These are phyloP conservation scores for Paramecium biaurelia DNA, from an alignment of 73 alveolate species.

Conservation along the genomic window DNA sequence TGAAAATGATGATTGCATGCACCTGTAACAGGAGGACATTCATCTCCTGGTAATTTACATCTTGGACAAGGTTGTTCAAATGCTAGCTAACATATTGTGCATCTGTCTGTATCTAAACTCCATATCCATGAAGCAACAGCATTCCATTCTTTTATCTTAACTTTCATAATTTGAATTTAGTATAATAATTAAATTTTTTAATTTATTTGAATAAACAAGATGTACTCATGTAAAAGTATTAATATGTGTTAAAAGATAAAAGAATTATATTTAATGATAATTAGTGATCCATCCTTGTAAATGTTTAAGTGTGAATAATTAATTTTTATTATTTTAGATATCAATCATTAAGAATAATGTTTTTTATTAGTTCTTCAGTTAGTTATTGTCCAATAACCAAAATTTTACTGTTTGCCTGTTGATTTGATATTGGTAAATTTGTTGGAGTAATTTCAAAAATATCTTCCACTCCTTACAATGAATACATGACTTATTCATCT, in stretches of 20 bases:
- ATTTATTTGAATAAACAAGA: no score
- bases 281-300: no score
- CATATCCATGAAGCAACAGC: constrained; percentile 89
- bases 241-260: no score
- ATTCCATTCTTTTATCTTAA: constrained; percentile 79
- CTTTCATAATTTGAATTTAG: constrained; percentile 75
- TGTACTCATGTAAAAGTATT: no score
- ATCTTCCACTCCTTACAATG: constrained; percentile 79
- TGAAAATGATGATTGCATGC: constrained; percentile 87
- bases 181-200: background rate
- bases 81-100: constrained; percentile 83
- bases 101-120: constrained; percentile 79
- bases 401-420: background rate
- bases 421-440: background rate
- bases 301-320: background rate
- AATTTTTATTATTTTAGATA: background rate
- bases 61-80: constrained; percentile 91
- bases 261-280: no score
- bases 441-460: constrained; percentile 68
- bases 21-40: constrained; percentile 88
- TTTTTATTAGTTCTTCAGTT: background rate
- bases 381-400: constrained; percentile 26
- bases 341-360: background rate
- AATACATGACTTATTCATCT: constrained; percentile 54
- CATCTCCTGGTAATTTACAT: constrained; percentile 91